A percentile compares a stretch with the other conserved stretches of the same genome.
These are phyloP conservation scores for Scheffersomyces cryptocercus DNA, from an alignment of 1,139 yeast species.

Conservation along the genomic window DNA sequence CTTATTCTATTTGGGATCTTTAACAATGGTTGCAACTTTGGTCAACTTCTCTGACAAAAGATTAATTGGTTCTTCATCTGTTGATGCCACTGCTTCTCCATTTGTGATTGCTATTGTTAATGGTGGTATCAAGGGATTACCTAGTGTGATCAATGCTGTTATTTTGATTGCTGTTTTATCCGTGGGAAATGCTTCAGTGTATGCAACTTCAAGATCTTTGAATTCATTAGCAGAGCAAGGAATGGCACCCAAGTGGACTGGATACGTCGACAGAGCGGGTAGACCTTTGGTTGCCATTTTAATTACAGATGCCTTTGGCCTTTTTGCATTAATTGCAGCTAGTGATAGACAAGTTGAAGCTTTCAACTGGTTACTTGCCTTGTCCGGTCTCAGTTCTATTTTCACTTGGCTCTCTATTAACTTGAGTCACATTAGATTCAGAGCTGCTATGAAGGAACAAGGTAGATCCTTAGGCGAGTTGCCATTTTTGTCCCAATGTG, in stretches of 20 bases:
- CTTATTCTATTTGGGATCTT: conserved; percentile 54
- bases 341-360: conserved; percentile 62
- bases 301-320: conserved; percentile 50
- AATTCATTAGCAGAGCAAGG: conserved; percentile 35
- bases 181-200: conserved; percentile 46
- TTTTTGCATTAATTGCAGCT: conserved; percentile 74
- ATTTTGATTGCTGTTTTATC: conserved; percentile 50
- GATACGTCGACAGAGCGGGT: conserved; percentile 33
- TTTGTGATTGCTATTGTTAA: conserved; percentile 60
- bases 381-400: conserved; percentile 80
- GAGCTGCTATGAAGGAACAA: conserved; percentile 67
- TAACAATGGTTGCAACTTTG: conserved; percentile 45
- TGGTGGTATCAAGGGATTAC: conserved; percentile 56
- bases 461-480: conserved; percentile 68
- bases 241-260: conserved; percentile 33
- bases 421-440: conserved; percentile 74
- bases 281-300: conserved; percentile 34
- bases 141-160: conserved; percentile 53
- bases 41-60: conserved; percentile 42
- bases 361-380: conserved; percentile 78
- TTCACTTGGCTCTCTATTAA: conserved; percentile 85
- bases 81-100: conserved; percentile 58
- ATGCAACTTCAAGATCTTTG: conserved; percentile 34
- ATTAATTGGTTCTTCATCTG: conserved; percentile 34
- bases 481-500: conserved; percentile 68